These are phyloP conservation scores for Amesomyces nigricolor DNA, from an alignment of 2,329 filamentous ascomycete species.

Conservation along the genomic window DNA sequence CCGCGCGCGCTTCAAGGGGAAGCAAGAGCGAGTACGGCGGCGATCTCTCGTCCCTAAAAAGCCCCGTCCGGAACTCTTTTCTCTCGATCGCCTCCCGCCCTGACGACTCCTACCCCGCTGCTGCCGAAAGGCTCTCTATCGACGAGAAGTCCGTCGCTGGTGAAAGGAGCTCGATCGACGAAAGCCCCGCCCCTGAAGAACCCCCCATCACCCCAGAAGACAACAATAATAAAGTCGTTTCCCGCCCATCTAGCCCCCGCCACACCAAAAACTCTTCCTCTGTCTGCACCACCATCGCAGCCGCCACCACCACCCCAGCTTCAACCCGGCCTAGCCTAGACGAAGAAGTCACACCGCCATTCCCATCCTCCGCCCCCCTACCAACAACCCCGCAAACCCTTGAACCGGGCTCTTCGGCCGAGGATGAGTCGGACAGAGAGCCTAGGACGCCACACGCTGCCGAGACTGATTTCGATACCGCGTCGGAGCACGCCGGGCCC, in stretches of 20 bases:
- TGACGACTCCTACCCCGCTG: conserved; percentile 6
- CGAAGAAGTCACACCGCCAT: conserved; percentile 13
- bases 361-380: conserved; percentile 7
- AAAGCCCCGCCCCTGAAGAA: conserved; percentile 5
- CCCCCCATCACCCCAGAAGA: not conserved
- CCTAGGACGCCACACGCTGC: conserved; percentile 27
- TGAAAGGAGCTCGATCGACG: conserved; percentile 5
- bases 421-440: conserved; percentile 27
- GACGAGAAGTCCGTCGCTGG: conserved; percentile 10
- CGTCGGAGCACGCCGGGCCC: not conserved
- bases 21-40: conserved; percentile 57
- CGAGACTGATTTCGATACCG: conserved; percentile 12
- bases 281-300: conserved; percentile 25
- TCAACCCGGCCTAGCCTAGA: not conserved
- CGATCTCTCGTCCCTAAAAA: conserved; percentile 42
- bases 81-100: conserved; percentile 25
- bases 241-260: conserved; percentile 13
- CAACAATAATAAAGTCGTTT: not conserved
- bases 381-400: conserved; percentile 22
- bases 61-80: conserved; percentile 48
- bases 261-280: conserved; percentile 27
- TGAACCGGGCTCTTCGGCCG: conserved; percentile 25
- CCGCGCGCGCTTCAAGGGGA: conserved; percentile 53
- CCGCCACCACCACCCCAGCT: not conserved
- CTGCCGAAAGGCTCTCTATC: conserved; percentile 3